phyloP scores from a whole-genome alignment of 495 filamentous ascomycete genomes.

The Neurospora africana region DNA sequence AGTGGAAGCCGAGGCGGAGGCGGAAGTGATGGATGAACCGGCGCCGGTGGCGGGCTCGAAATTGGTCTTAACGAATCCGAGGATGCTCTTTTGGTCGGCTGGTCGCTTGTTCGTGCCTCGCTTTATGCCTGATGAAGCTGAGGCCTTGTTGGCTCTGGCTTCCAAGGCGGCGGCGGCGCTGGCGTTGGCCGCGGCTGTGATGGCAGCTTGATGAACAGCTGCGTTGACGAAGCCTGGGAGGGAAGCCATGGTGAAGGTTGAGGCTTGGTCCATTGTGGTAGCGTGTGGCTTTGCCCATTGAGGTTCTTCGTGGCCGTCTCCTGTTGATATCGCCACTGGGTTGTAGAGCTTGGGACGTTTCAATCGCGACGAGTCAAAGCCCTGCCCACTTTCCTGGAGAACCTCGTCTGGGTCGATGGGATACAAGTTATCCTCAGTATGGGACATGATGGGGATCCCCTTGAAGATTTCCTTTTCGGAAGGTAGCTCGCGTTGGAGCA shows the following conservation, averaged over 20 bases:
- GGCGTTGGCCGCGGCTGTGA: conserved; percentile 17
- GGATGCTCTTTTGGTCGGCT: conserved; percentile 31
- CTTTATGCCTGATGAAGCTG: conserved; percentile 5
- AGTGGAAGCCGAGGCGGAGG: neutral
- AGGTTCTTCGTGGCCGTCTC: conserved; percentile 21
- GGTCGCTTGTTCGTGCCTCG: conserved; percentile 22
- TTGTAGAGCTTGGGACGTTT: conserved; percentile 21
- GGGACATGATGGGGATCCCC: conserved; percentile 29
- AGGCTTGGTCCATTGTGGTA: conserved; percentile 37
- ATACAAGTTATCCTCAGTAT: conserved; percentile 29
- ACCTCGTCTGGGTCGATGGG: conserved; percentile 24
- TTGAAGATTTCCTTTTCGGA: conserved; percentile 30
- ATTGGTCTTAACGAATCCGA: conserved; percentile 21
- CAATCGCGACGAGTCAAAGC: conserved; percentile 2
- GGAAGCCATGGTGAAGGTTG: conserved; percentile 29
- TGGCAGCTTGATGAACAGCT: conserved; percentile 28
- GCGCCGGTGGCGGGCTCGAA: neutral
- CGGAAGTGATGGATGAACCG: neutral
- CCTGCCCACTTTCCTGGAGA: neutral
- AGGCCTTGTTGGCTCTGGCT: conserved; percentile 8
- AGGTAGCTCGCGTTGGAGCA: conserved; percentile 31
- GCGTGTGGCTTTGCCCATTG: conserved; percentile 20
- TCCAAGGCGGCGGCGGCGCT: conserved; percentile 11
- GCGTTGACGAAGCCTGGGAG: conserved; percentile 35
- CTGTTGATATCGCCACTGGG: conserved; percentile 5